Evolutionary conservation across 2,329 filamentous ascomycete genomes (phyloP).

Genomic region (Aspergillus phoenicis): DNA sequence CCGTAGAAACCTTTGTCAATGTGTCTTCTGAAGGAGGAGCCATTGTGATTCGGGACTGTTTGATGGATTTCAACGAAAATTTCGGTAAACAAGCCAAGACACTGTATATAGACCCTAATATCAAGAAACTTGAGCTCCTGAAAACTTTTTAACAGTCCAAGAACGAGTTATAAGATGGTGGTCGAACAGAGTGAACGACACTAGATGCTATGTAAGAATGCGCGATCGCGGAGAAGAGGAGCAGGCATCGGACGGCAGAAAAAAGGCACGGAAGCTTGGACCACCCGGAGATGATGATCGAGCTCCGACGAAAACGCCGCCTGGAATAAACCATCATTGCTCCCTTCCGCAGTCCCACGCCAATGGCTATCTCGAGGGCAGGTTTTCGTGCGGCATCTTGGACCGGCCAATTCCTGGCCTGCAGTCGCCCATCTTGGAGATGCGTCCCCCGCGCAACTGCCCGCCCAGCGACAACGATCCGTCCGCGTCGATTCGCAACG

Average conservation of each 20-base stretch:
- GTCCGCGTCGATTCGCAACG: constrained; percentile 35
- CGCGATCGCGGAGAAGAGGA: constrained; percentile 7
- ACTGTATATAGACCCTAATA: not conserved
- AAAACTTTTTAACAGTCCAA: not conserved
- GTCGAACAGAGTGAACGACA: not conserved
- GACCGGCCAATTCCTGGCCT: constrained; percentile 30
- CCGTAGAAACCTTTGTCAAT: constrained; percentile 46
- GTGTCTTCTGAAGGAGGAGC: constrained; percentile 36
- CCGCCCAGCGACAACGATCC: constrained; percentile 18
- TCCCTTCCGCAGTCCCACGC: constrained; percentile 13
- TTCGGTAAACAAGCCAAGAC: not conserved
- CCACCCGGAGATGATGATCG: constrained; percentile 33
- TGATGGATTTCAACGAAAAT: too few relatives aligned
- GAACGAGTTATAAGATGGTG: not conserved
- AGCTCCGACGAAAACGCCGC: constrained; percentile 33
- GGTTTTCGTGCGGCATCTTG: constrained; percentile 36
- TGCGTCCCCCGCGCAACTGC: constrained; percentile 33
- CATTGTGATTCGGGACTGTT: constrained; percentile 26
- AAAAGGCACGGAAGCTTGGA: constrained; percentile 40
- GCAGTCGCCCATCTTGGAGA: constrained; percentile 31
- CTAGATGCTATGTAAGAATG: not conserved
- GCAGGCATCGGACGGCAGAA: constrained; percentile 10
- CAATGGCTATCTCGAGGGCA: constrained; percentile 33
- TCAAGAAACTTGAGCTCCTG: not conserved
- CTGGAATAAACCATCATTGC: constrained; percentile 15